Conservation (phyloP, 129 eudicot genomes). For the Lactuca saligna region DNA sequence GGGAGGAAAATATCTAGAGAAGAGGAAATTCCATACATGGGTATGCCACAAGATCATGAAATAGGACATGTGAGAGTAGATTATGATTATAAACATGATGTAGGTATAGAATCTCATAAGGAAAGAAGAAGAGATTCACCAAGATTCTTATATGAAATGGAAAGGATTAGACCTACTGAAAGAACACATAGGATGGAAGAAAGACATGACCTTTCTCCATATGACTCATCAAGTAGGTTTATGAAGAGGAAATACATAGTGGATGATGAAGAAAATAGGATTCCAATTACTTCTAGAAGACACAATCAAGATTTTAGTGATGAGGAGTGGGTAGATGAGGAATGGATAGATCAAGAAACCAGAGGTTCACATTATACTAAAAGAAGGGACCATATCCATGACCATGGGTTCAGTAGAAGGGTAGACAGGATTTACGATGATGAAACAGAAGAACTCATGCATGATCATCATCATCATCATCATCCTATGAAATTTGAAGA, state of each 20-base stretch:
- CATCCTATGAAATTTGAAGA: conserved; percentile 31
- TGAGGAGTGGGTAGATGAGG: conserved; percentile 41
- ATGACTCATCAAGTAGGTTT: conserved; percentile 35
- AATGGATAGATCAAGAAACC: conserved; percentile 34
- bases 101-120: conserved; percentile 27
- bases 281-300: conserved; percentile 34
- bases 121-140: conserved; percentile 41
- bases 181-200: conserved; percentile 25
- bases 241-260: conserved; percentile 39
- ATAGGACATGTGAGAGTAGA: conserved; percentile 29
- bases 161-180: conserved; percentile 23
- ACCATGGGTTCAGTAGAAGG: conserved; percentile 23
- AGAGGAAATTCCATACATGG: conserved; percentile 41
- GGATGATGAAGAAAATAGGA: conserved; percentile 41
- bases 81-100: conserved; percentile 35
- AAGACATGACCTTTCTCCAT: conserved; percentile 22
- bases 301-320: conserved; percentile 23
- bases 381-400: conserved; percentile 27
- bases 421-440: conserved; percentile 29
- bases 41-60: conserved; percentile 38
- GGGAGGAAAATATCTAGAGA: conserved; percentile 45
- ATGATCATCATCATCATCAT: conserved; percentile 31
- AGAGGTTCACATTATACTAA: conserved; percentile 24
- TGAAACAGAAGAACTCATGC: conserved; percentile 29
- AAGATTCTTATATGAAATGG: conserved; percentile 31